These are phyloP conservation scores for Tolypocladium tropicale DNA, from an alignment of 2,329 filamentous ascomycete genomes.

Conservation along the genomic window DNA sequence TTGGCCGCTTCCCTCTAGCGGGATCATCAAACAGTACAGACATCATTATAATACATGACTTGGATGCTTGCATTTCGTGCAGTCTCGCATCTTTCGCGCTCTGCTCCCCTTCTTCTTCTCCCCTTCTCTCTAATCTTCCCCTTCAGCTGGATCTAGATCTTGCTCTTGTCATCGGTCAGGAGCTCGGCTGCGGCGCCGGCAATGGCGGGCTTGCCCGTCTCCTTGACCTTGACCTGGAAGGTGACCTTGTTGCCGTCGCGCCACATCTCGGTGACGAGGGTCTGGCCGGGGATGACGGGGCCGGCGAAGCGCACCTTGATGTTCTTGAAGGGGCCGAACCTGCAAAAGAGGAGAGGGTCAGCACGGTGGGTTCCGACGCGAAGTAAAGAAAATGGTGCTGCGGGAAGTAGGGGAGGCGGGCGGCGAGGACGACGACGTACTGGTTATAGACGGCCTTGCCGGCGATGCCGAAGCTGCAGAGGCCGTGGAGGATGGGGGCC, in stretches of 20 bases:
- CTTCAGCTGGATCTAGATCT: no score
- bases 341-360: not conserved
- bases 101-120: not conserved
- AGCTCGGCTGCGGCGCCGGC: conserved; percentile 72
- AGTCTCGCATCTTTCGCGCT: not conserved
- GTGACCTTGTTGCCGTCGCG: conserved; percentile 69
- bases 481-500: conserved; percentile 87
- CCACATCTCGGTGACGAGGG: conserved; percentile 92
- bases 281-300: conserved; percentile 76
- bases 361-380: not conserved
- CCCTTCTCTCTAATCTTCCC: not conserved
- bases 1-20: not conserved
- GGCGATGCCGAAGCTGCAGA: conserved; percentile 87
- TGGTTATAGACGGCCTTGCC: conserved; percentile 82
- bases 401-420: not conserved
- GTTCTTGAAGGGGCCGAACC: conserved; percentile 74
- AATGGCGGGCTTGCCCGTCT: conserved; percentile 86
- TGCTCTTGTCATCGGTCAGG: conserved; percentile 24
- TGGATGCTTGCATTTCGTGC: not conserved
- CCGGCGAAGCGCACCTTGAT: conserved; percentile 90
- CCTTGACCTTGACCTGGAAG: conserved; percentile 83
- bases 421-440: no score
- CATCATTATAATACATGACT: conserved; percentile 5
- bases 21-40: not conserved
- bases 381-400: not conserved